phyloP scores from a whole-genome alignment of 2,329 filamentous ascomycete genomes.

The Raffaelea arxii region DNA sequence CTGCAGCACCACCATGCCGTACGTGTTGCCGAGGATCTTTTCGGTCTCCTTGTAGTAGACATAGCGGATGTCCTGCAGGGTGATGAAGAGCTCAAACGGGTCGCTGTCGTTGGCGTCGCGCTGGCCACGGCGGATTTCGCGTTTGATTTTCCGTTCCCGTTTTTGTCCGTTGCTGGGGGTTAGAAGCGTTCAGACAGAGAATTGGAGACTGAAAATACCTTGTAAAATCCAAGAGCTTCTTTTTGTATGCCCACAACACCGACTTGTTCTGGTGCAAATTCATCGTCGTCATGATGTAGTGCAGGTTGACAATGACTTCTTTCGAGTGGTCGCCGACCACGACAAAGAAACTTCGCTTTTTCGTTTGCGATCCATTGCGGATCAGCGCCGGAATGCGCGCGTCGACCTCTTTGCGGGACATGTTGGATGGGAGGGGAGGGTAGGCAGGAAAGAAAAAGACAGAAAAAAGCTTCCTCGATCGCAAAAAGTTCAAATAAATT shows the following conservation, averaged over 20 bases:
- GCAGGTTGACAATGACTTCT: constrained; percentile 87
- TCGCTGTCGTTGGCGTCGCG: constrained; percentile 89
- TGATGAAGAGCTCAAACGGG: constrained; percentile 94
- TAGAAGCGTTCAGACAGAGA: constrained; percentile 5
- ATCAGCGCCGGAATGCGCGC: constrained; percentile 86
- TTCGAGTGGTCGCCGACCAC: constrained; percentile 91
- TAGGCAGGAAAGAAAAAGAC: too few species aligned
- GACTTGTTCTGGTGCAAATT: constrained; percentile 75
- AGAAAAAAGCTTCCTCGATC: too few species aligned
- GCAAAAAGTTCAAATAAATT: too few species aligned
- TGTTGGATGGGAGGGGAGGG: constrained; percentile 25
- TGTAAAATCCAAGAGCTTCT: constrained; percentile 88
- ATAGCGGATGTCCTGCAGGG: constrained; percentile 94
- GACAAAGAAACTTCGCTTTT: constrained; percentile 97
- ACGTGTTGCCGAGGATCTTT: constrained; percentile 96
- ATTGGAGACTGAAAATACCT: constrained; percentile 32
- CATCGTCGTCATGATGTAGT: constrained; percentile 84
- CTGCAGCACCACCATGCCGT: constrained; percentile 72
- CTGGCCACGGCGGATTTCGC: constrained; percentile 90
- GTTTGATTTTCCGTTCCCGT: constrained; percentile 96
- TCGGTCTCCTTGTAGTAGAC: constrained; percentile 99
- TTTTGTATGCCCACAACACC: constrained; percentile 95
- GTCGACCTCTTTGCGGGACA: constrained; percentile 59
- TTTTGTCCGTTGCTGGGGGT: constrained; percentile 79
- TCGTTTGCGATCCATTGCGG: constrained; percentile 83